phyloP scores from a whole-genome alignment of 2,329 filamentous ascomycete species.

The Dactylellina cionopaga region DNA sequence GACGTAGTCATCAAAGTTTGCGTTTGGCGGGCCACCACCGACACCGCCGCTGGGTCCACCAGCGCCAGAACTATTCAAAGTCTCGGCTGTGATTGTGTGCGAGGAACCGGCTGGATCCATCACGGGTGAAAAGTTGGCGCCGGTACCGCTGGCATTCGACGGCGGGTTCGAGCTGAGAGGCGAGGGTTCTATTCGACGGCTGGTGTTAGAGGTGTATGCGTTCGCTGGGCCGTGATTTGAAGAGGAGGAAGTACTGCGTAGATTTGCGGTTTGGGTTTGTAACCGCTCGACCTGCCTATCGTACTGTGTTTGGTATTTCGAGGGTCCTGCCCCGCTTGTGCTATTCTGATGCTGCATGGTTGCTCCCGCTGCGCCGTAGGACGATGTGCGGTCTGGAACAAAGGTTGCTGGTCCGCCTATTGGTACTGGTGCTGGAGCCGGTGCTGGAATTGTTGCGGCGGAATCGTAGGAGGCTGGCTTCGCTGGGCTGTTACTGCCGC shows the following conservation, averaged over 20 bases:
- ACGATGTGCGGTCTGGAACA: conserved; percentile 32
- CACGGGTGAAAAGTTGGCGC: conserved; percentile 11
- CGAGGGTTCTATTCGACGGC: conserved; percentile 41
- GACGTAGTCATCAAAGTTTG: conserved; percentile 51
- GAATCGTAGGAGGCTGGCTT: conserved; percentile 30
- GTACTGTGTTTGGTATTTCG: conserved; percentile 31
- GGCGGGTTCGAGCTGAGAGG: background rate
- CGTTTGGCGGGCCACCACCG: background rate
- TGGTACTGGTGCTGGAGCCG: background rate
- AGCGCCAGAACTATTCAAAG: background rate
- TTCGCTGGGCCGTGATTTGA: background rate
- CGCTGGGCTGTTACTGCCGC: conserved; percentile 39
- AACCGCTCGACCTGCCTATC: conserved; percentile 34
- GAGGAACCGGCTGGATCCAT: conserved; percentile 9
- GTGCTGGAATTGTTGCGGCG: conserved; percentile 11
- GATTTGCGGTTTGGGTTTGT: conserved; percentile 9
- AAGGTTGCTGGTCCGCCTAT: background rate
- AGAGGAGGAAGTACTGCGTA: conserved; percentile 11
- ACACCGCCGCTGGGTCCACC: background rate
- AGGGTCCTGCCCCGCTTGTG: conserved; percentile 8
- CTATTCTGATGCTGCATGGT: background rate
- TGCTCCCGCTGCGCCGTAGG: conserved; percentile 11
- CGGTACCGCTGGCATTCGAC: conserved; percentile 13
- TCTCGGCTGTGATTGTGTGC: conserved; percentile 33
- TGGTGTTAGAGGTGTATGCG: conserved; percentile 47